Base-by-base conservation (phyloP, 164 flowering plant species). In the Nymphaea thermarum region DNA sequence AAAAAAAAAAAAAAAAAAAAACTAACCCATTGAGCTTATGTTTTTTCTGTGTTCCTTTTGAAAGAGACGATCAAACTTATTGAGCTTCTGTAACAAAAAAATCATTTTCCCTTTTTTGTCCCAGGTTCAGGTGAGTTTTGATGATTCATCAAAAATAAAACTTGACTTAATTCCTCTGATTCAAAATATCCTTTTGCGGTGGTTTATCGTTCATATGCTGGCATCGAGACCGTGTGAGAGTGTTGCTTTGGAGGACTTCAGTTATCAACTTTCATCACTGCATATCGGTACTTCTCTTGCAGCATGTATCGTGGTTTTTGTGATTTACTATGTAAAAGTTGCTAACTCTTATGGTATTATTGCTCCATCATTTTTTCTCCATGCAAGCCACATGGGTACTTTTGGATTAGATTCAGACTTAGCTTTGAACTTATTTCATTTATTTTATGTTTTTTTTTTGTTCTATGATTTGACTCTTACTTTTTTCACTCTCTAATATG, bases 261-360 rank as follows among this genome's bases (percentile, higher is more conserved):
- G 88, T 71, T 77, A 82, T 69, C 94, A 78, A 74, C 90, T 94
- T 65, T 91, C 98, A 70, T 83, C 89, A n/a, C 77, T 94, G 80
- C 87, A 82, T 64, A 86, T 94, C 69, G 98, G 97, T 89, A 73
- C 60, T 87, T 63, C 74, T 68, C 65, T 41, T 59, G 36, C 36
- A 25, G 36, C 36, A 25, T 25, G 36, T 25, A 25, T 25, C 36
- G 1, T 25, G 36, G 36, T 25, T 25, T 25, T 25, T 25, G 36
- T 25, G 36, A 25, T 25, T 25, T 25, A 1, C 36, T 25, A 25
- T 25, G 36, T 25, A 25, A 25, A 25, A 25, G 36, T 25, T 25
- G 36, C 36, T 25, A 25, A 25, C 36, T 25, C 36, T 25, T 25
- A 25, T 25, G 36, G 36, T 25, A 1, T 25, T 25, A 25, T 25